phyloP scores from a whole-genome alignment of 1,139 yeast species.

The Kurtzmaniella quercitrusa region DNA sequence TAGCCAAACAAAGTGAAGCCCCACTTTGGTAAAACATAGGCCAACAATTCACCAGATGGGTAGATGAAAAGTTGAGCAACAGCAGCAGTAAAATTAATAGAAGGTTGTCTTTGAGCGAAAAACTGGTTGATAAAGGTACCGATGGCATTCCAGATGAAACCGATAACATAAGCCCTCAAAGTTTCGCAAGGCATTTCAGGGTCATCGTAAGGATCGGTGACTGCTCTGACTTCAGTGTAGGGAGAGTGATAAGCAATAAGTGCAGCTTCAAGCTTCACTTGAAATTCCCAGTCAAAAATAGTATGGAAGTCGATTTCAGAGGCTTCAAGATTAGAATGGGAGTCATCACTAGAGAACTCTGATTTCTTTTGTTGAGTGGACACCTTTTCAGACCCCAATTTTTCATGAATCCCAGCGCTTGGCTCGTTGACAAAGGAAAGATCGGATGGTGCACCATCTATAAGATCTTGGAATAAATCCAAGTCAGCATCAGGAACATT shows the following conservation, averaged over 20 bases:
- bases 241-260: constrained; percentile 52
- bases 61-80: constrained; percentile 56
- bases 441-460: constrained; percentile 17
- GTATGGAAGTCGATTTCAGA: constrained; percentile 1
- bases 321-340: background rate
- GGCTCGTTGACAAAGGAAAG: background rate
- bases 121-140: constrained; percentile 59
- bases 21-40: constrained; percentile 41
- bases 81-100: constrained; percentile 39
- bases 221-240: constrained; percentile 62
- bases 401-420: background rate
- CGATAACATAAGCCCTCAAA: constrained; percentile 48
- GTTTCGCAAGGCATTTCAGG: constrained; percentile 49
- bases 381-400: background rate
- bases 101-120: constrained; percentile 54
- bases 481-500: constrained; percentile 15
- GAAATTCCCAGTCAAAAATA: constrained; percentile 22
- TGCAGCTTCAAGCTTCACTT: constrained; percentile 38
- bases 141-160: constrained; percentile 49
- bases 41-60: constrained; percentile 22
- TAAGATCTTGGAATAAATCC: constrained; percentile 13
- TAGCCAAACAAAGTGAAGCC: constrained; percentile 28
- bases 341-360: background rate
- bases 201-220: constrained; percentile 51
- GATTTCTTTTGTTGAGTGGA: background rate